Base-by-base conservation (phyloP, 805 yeast genomes). In the Debaryomyces maramus region DNA sequence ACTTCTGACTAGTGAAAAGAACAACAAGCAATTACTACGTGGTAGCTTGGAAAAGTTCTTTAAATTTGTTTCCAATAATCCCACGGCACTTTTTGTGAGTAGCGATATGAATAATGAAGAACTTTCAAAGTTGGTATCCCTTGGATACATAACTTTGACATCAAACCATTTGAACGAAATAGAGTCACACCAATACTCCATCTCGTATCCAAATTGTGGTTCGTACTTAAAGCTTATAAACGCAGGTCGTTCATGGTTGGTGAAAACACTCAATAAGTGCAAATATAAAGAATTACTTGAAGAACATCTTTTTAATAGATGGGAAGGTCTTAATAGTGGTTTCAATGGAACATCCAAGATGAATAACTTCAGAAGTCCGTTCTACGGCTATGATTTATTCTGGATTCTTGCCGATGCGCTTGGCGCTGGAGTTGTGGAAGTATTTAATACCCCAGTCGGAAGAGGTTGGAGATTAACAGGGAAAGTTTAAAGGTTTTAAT, bases 391-490 rank as follows among this genome's bases (percentile, higher is more conserved):
- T 29, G 74, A 72, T 43, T 50, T 78, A 29, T 49, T 63, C 22
- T 80, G 82, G 80, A 52, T 70, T 2, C 47, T 79, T 10, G 77
- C 80, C 13, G 73, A 72, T 38, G 65, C 78, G 36, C 59, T 70
- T 37, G 85, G 84, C 0, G 58, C 70, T 17, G 85, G 84, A 0
- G 50, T 67, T 1, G 53, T 74, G 3, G 83, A 78, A 47, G 75
- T 73, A 6, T 76, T 76, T 49, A 67, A 68, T 33, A 75, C 83
- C 0, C 77, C 77, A 1, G 76, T 72, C 1, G 81, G 81, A 0
- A 56, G 80, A 34, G 81, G 83, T 2, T 77, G 83, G 83, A 67
- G 71, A 51, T 58, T 77, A 34, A 70, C 82, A 6, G 80, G 81
- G 1, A 74, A 73, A 42, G 58, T 64, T 15, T 67, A 49, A 49